Conservation (phyloP, 768 basidiomycete genomes). For the Crassisporium funariophilum region DNA sequence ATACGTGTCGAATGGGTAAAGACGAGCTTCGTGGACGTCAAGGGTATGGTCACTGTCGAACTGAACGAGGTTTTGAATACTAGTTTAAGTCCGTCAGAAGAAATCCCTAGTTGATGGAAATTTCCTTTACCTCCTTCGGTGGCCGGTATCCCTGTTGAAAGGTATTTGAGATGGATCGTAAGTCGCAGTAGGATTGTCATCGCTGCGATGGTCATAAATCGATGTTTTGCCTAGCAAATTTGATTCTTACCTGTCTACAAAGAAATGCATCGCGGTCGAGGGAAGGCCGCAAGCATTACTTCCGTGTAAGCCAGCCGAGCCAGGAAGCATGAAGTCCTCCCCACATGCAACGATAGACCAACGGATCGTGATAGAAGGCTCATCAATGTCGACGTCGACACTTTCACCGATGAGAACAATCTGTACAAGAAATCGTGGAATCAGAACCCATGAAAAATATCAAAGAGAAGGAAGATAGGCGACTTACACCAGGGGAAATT, state of each 20-base stretch:
- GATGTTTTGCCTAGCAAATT: neutral
- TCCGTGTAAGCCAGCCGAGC: conserved; percentile 49
- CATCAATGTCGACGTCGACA: conserved; percentile 60
- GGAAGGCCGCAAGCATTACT: conserved; percentile 50
- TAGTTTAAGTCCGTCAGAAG: conserved; percentile 20
- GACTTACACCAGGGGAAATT: conserved; percentile 47
- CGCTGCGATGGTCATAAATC: conserved; percentile 24
- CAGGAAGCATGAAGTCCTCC: conserved; percentile 41
- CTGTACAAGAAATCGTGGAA: conserved; percentile 33
- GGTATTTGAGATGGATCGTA: conserved; percentile 54
- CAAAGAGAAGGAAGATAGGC: neutral
- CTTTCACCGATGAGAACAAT: conserved; percentile 57
- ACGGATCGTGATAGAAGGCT: conserved; percentile 55
- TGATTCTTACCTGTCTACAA: conserved; percentile 48
- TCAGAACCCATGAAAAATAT: conserved; percentile 2
- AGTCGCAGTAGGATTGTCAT: conserved; percentile 34
- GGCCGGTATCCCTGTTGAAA: conserved; percentile 38
- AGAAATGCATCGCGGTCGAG: conserved; percentile 41
- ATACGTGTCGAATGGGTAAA: conserved; percentile 64
- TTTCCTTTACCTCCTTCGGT: conserved; percentile 41
- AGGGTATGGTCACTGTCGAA: conserved; percentile 60
- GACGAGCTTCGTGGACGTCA: conserved; percentile 52
- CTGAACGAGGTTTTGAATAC: conserved; percentile 56
- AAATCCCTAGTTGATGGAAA: neutral
- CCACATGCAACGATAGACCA: conserved; percentile 62